Evolutionary conservation across 352 stramenopile genomes (phyloP).

Genomic region (Phytopythium montanum): DNA sequence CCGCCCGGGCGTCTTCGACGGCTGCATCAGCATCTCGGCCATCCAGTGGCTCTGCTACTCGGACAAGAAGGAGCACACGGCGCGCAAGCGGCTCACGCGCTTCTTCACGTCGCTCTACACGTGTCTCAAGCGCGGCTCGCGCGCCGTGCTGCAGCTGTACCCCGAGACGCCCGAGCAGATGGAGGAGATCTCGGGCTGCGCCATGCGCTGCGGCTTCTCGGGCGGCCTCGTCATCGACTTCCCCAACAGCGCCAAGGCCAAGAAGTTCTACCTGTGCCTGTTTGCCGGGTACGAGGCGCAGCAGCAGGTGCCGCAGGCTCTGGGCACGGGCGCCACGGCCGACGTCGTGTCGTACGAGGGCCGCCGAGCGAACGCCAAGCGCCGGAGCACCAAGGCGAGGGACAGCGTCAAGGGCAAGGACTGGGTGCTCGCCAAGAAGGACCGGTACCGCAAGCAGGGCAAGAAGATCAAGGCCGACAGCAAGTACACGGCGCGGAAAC

Average conservation of each 20-base stretch:
- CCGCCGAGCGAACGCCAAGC: slow-evolving; percentile 54
- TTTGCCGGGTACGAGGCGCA: slow-evolving; percentile 92
- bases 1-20: slow-evolving; percentile 97
- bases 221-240: slow-evolving; percentile 99
- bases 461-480: slow-evolving; percentile 97
- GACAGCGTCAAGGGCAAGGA: slow-evolving; percentile 83
- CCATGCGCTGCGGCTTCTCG: slow-evolving; percentile 90
- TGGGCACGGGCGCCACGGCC: slow-evolving; percentile 56
- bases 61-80: slow-evolving; percentile 95
- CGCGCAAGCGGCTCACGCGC: slow-evolving; percentile 90
- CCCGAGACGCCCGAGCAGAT: slow-evolving; percentile 97
- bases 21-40: slow-evolving; percentile 99
- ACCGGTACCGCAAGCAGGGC: slow-evolving; percentile 96
- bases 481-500: slow-evolving; percentile 98
- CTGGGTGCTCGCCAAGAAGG: slow-evolving; percentile 98
- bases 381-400: slow-evolving; percentile 39
- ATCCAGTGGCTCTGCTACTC: slow-evolving; percentile 99
- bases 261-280: slow-evolving; percentile 99
- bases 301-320: slow-evolving; percentile 77
- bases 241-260: slow-evolving; percentile 98
- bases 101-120: slow-evolving; percentile 97
- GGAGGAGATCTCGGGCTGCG: slow-evolving; percentile 89
- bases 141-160: slow-evolving; percentile 99
- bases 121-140: slow-evolving; percentile 78
- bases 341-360: slow-evolving; percentile 63